These are phyloP conservation scores for Entamoeba invadens DNA, from an alignment of 208 protist species.

Conservation along the genomic window DNA sequence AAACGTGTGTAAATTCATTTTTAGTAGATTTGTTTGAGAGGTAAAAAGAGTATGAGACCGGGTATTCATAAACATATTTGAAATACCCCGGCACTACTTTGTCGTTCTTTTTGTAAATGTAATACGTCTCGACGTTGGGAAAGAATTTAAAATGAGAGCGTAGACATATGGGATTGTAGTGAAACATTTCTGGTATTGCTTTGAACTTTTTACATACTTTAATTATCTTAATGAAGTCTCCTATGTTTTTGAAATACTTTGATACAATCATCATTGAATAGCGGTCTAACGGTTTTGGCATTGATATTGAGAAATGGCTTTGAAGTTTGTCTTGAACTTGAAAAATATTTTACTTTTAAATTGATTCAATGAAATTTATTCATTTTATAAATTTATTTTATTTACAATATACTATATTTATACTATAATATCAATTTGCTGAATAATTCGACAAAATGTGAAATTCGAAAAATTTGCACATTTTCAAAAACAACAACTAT, in stretches of 20 bases:
- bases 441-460: too few species aligned
- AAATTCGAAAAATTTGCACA: too few species aligned
- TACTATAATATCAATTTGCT: too few species aligned
- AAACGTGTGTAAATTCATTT: neutral
- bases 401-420: too few species aligned
- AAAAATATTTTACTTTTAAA: too few species aligned
- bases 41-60: neutral
- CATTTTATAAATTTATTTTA: too few species aligned
- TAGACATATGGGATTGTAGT: neutral
- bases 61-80: neutral
- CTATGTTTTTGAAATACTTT: neutral
- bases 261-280: neutral
- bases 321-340: too few species aligned
- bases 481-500: too few species aligned
- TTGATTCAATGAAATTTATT: too few species aligned
- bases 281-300: neutral
- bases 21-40: neutral
- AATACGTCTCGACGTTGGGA: neutral
- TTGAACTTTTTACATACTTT: neutral
- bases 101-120: neutral
- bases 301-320: too few species aligned
- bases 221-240: neutral
- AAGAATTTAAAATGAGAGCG: neutral
- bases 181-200: neutral
- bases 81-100: neutral